phyloP scores from a whole-genome alignment of 2,329 filamentous ascomycete species.

The Cladophialophora yegresii region DNA sequence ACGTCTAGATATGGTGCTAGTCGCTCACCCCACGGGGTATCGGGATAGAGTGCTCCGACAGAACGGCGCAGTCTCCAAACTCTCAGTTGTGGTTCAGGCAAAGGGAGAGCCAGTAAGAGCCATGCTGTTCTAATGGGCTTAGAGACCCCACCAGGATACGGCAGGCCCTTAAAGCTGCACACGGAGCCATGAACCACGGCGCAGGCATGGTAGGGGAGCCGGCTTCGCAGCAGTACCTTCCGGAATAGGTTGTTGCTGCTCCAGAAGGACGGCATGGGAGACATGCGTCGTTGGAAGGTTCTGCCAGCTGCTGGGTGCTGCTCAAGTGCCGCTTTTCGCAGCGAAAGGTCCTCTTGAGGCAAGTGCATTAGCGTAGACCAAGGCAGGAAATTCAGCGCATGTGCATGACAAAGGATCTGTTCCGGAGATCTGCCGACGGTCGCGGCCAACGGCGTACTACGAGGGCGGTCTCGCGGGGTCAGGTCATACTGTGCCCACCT shows the following conservation, averaged over 20 bases:
- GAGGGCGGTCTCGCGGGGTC: background rate
- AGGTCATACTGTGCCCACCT: background rate
- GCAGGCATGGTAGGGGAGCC: background rate
- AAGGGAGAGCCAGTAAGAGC: background rate
- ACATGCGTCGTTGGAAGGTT: background rate
- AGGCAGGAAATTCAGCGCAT: background rate
- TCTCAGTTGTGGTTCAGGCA: background rate
- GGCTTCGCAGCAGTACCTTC: background rate
- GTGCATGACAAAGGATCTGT: background rate
- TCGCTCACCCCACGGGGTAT: background rate
- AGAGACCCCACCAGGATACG: background rate
- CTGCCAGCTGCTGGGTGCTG: no score
- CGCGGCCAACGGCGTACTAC: background rate
- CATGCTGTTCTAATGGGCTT: background rate
- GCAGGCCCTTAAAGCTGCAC: background rate
- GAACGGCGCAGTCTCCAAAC: background rate
- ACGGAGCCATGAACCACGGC: background rate
- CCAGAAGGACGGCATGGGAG: background rate
- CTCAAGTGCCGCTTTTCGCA: background rate
- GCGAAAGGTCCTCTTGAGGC: background rate
- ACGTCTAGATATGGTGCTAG: background rate
- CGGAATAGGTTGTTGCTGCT: background rate
- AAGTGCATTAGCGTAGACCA: background rate
- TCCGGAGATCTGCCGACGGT: background rate
- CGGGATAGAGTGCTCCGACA: background rate